Evolutionary conservation across 495 filamentous ascomycete species (phyloP), one percentile per base, ranked within the genome.

Genomic region (Umbilicaria muhlenbergii): DNA sequence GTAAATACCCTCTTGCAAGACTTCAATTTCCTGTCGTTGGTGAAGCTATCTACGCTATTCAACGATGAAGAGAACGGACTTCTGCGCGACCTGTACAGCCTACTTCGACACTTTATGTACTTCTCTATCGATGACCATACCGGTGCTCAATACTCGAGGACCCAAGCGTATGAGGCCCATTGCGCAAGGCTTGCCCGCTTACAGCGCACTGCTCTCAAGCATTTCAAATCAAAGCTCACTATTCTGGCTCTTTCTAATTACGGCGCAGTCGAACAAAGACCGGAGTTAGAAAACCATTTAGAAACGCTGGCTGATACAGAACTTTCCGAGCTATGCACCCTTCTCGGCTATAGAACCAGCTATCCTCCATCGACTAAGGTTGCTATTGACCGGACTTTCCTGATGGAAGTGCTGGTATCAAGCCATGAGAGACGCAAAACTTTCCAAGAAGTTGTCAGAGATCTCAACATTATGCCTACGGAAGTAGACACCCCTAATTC

Each of bases 71-170:
- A 76, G 8, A 86, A 86, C 57, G 75, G 74, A 7, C 68, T 96
- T 13, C 67, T 96, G 41, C 77, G 88, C 38, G 91, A 99, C 47
- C 72, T 94, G 15, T 77, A 74, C 56, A 63, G 71, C 5, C 69
- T 99, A 14, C 64, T 96, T 16, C 72, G 75, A 32, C 91, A 96
- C 58, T 99, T 86, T 58, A 71, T 78, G 6, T 67, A 81, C 48
- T 99, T 99, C 53, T 77, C 85, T 1, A 80, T 96, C 43, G 84
- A 99, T 55, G 92, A 96, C 56, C 83, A 92, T 52, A 85, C 78
- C 2, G 89, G 88, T 3, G 70, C 75, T 36, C 78, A 91, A 55
- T 64, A 84, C 36, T 80, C 71, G 32, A 68, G 67, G 11, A 70
- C 77, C 34, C 78, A 88, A 54, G 75, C 84, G 40, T 84, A 89